These are phyloP conservation scores for Eucalyptus paniculata DNA, from an alignment of 345 rosid species.

Conservation along the genomic window DNA sequence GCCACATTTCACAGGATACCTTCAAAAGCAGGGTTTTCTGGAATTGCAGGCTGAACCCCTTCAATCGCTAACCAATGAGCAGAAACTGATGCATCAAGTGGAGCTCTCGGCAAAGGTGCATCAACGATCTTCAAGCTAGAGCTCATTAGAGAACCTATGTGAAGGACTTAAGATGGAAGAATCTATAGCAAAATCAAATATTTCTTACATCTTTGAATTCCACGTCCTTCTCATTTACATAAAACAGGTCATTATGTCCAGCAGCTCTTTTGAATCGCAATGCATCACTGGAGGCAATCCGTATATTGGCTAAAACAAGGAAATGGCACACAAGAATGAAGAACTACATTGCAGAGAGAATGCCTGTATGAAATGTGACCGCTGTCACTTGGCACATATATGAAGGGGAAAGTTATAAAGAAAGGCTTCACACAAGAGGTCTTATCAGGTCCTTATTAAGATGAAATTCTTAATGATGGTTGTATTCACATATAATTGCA, in stretches of 20 bases:
- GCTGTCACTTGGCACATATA: not conserved
- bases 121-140: constrained; percentile 39
- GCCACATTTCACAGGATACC: constrained; percentile 16
- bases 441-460: not conserved
- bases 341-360: not conserved
- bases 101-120: constrained; percentile 49
- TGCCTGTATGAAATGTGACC: not conserved
- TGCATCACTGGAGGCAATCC: constrained; percentile 53
- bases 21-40: constrained; percentile 53
- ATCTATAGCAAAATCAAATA: not conserved
- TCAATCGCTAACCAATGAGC: constrained; percentile 86
- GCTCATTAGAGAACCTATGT: not conserved
- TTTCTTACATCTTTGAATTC: constrained; percentile 62
- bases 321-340: not conserved
- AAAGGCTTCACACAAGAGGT: not conserved
- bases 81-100: constrained; percentile 38
- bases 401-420: not conserved
- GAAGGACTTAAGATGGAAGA: not conserved
- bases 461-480: not conserved
- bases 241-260: constrained; percentile 63
- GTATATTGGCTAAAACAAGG: constrained; percentile 42
- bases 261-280: constrained; percentile 59
- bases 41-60: constrained; percentile 81
- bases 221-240: constrained; percentile 59
- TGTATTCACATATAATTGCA: not conserved